Conservation (phyloP, 306 rosid genomes). For the Rosa lucieae region DNA sequence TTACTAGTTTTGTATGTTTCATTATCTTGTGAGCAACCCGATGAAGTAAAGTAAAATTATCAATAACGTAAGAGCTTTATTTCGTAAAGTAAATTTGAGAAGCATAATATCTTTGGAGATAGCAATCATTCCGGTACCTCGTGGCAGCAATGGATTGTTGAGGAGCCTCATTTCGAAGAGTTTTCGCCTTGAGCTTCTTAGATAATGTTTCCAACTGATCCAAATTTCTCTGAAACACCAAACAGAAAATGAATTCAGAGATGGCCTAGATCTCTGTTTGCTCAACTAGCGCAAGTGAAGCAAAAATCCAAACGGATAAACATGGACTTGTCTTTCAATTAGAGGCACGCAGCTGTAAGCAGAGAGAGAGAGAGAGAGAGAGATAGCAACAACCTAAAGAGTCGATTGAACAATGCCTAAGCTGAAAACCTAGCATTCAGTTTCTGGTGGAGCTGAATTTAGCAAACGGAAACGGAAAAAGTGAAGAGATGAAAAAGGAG, state of each 20-base stretch:
- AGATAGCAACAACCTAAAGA: not conserved
- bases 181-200: constrained; percentile 95
- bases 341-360: not conserved
- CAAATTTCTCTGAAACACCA: constrained; percentile 71
- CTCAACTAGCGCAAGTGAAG: too few relatives aligned
- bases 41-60: not conserved
- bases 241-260: constrained; percentile 15
- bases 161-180: constrained; percentile 80
- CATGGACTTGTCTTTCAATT: not conserved
- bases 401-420: not conserved
- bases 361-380: not conserved
- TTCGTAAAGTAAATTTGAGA: not conserved
- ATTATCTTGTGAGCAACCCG: not conserved
- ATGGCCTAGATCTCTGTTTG: not conserved
- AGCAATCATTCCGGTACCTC: constrained; percentile 44
- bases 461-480: constrained; percentile 18
- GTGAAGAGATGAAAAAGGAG: not conserved
- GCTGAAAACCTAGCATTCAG: not conserved
- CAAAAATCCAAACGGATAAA: not conserved
- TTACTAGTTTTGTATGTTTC: not conserved
- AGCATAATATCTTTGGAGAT: not conserved
- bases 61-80: not conserved
- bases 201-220: constrained; percentile 95
- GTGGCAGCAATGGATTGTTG: constrained; percentile 94
- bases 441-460: not conserved